Evolutionary conservation across 148 eudicot species (phyloP).

Genomic region (Rhododendron kiyosumense): DNA sequence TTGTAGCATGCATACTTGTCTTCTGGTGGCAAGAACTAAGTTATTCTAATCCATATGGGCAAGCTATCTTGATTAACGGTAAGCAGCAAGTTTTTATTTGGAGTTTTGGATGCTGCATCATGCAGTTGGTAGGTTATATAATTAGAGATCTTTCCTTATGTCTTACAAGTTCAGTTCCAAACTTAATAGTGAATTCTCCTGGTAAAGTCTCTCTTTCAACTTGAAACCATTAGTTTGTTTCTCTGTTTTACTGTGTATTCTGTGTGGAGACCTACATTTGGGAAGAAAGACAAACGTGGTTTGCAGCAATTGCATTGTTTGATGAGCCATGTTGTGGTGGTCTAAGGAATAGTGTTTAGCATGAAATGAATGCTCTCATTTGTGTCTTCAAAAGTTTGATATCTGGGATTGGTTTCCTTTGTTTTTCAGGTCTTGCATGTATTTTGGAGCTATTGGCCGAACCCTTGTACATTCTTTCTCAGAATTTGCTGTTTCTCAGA

Average conservation of each 20-base stretch:
- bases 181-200: background rate
- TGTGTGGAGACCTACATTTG: background rate
- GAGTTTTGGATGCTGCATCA: background rate
- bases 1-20: constrained; percentile 51
- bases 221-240: background rate
- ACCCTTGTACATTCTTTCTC: constrained; percentile 90
- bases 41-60: constrained; percentile 70
- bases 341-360: background rate
- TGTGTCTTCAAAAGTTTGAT: background rate
- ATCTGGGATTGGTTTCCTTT: background rate
- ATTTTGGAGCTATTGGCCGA: constrained; percentile 87
- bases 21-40: constrained; percentile 91
- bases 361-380: background rate
- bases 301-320: background rate
- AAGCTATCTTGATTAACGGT: constrained; percentile 90
- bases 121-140: background rate
- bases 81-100: constrained; percentile 14
- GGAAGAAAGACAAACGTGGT: background rate
- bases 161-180: background rate
- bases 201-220: background rate
- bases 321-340: background rate
- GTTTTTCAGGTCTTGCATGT: constrained; percentile 80
- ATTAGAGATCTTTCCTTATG: background rate
- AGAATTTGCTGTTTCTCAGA: constrained; percentile 80
- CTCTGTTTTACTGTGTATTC: background rate